phyloP scores from a whole-genome alignment of 345 rosid species.

The Mangifera indica region DNA sequence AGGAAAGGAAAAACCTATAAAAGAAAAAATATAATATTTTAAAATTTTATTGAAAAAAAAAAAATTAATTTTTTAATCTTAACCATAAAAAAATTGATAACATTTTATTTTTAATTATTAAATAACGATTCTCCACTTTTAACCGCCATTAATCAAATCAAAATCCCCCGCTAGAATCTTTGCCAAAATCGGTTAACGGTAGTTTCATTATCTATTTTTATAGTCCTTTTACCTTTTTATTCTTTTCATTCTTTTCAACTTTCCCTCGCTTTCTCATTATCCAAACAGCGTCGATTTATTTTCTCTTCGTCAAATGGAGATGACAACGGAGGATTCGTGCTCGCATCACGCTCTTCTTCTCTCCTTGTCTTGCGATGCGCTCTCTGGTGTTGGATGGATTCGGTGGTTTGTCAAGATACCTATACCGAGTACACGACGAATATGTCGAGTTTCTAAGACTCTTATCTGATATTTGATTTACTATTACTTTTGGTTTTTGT shows the following conservation, averaged over 20 bases:
- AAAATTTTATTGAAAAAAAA: too few species aligned
- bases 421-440: constrained; percentile 55
- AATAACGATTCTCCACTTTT: too few species aligned
- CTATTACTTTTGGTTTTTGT: constrained; percentile 12
- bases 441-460: constrained; percentile 40
- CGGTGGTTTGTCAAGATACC: constrained; percentile 43
- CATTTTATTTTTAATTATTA: too few species aligned
- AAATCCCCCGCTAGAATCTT: too few species aligned
- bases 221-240: background rate
- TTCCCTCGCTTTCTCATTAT: constrained; percentile 17
- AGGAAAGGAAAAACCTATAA: too few species aligned
- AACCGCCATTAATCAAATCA: too few species aligned
- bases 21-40: too few species aligned
- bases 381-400: constrained; percentile 46
- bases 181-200: constrained; percentile 20
- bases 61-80: too few species aligned
- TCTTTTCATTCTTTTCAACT: constrained; percentile 7
- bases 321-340: constrained; percentile 53
- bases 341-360: constrained; percentile 36
- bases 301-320: constrained; percentile 40
- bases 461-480: background rate
- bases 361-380: constrained; percentile 43
- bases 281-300: constrained; percentile 19
- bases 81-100: too few species aligned
- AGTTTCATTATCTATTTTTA: background rate